Base-by-base conservation (phyloP, 768 basidiomycete species). In the Russula sp. region DNA sequence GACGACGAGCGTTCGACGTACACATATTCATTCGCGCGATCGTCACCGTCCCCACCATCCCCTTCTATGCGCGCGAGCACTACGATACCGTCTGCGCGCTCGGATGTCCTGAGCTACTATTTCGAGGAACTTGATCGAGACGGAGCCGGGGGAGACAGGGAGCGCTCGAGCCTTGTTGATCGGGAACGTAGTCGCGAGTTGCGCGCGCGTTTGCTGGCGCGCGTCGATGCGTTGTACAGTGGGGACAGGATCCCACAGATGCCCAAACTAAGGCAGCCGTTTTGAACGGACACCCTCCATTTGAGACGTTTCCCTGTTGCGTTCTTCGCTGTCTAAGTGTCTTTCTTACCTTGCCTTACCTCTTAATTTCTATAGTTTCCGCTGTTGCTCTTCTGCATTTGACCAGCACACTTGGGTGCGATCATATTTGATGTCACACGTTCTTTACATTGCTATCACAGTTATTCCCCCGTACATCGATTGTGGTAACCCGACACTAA, bases 1-100 rank as follows among this genome's bases (percentile, higher is more conserved):
- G 62, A 54, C 20, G 67, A 66, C 52, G 66, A 67, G 37, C 57
- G 59, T 18, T 63, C 61, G 55, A 53, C 62, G 14, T 68, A 60
- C 31, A 59, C 61, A 5, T 44, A 42, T n/a, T 55, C 56, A 2
- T 49, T 48, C 14, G 54, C 55, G 31, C 22, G 14, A 13, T 51
- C 66, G 35, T 27, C 48, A 13, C 47, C 53, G 14, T 31, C 53
- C 4, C 35, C 37, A 13, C 47, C 53, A 11, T n/a, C 53, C 4
- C 35, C 37, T 32, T 27, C 48, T 35, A 10, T 32, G 18, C 37
- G 37, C 1, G n/a, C 27, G 31, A 16, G 35, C 16, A 34, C 35
- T n/a, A 39, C 49, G 48, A 55, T 45, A 6, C 35, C 18, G 0
- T 18, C 53, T 27, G 50, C 32, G 50, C 39, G 47, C 20, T 47